Evolutionary conservation across 2,329 filamentous ascomycete species (phyloP).

Genomic region (Fusarium bactridioides): DNA sequence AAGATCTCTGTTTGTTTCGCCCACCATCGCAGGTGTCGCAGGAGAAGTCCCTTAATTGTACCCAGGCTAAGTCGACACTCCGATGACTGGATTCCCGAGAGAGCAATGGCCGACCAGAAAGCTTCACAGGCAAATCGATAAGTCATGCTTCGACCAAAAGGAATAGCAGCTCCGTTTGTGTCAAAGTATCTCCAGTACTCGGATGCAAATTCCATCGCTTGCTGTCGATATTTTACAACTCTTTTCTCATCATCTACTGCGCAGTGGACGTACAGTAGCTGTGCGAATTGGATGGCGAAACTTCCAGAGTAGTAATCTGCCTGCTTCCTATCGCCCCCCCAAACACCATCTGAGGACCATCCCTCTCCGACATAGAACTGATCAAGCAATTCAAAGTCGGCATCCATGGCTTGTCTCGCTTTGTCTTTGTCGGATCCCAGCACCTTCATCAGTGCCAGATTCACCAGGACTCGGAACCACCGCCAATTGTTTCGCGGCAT

Average conservation of each 20-base stretch:
- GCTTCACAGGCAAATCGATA: conserved; percentile 61
- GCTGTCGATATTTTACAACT: conserved; percentile 39
- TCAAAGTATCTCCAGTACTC: conserved; percentile 60
- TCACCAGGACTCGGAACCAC: conserved; percentile 60
- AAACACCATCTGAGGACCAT: conserved; percentile 57
- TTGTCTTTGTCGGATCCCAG: conserved; percentile 48
- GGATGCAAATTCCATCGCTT: conserved; percentile 37
- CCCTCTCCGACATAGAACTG: conserved; percentile 54
- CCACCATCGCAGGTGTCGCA: conserved; percentile 62
- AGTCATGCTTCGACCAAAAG: conserved; percentile 59
- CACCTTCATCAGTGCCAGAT: conserved; percentile 53
- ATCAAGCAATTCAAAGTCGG: conserved; percentile 54
- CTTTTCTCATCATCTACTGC: background rate
- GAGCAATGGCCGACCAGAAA: conserved; percentile 56
- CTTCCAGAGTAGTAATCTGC: conserved; percentile 35
- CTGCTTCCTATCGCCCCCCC: conserved; percentile 47
- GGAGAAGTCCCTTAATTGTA: conserved; percentile 57
- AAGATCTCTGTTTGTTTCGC: conserved; percentile 52
- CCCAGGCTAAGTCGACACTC: conserved; percentile 53
- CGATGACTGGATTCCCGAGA: conserved; percentile 50
- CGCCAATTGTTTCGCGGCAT: conserved; percentile 60
- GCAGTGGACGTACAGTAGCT: background rate
- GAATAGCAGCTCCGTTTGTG: conserved; percentile 56
- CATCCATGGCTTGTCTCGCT: conserved; percentile 48
- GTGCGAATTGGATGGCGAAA: background rate